These are phyloP conservation scores for Westerdykella sp. DNA, from an alignment of 2,329 filamentous ascomycete species.

Conservation along the genomic window DNA sequence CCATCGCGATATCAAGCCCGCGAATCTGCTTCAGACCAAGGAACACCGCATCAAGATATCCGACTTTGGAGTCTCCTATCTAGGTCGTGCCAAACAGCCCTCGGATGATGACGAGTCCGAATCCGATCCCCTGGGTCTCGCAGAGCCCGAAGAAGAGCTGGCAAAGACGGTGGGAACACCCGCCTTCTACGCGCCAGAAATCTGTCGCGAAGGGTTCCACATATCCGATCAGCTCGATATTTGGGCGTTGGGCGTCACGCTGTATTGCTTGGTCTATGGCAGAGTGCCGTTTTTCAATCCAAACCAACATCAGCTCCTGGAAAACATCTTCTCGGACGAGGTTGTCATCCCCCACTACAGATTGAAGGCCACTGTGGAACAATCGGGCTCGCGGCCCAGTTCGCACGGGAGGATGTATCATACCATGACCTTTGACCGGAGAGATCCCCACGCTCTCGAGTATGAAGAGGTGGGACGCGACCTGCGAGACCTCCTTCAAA, in stretches of 20 bases:
- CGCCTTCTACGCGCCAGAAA: slow-evolving; percentile 93
- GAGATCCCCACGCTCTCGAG: slow-evolving; percentile 68
- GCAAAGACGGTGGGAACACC: slow-evolving; percentile 97
- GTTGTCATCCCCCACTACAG: slow-evolving; percentile 79
- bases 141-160: slow-evolving; percentile 92
- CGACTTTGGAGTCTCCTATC: slow-evolving; percentile 96
- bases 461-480: slow-evolving; percentile 83
- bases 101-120: slow-evolving; percentile 70
- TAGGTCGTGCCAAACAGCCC: slow-evolving; percentile 79
- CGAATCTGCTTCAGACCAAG: slow-evolving; percentile 81
- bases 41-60: slow-evolving; percentile 93
- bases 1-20: slow-evolving; percentile 51
- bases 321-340: slow-evolving; percentile 85
- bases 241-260: slow-evolving; percentile 92
- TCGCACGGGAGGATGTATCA: slow-evolving; percentile 43
- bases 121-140: slow-evolving; percentile 77
- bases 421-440: slow-evolving; percentile 59
- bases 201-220: slow-evolving; percentile 70
- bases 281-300: slow-evolving; percentile 89
- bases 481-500: slow-evolving; percentile 68
- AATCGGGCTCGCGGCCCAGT: slow-evolving; percentile 40
- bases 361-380: slow-evolving; percentile 61
- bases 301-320: slow-evolving; percentile 87
- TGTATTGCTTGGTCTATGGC: slow-evolving; percentile 92
- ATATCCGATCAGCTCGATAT: slow-evolving; percentile 92